These are phyloP conservation scores for Tephrocybe rancida DNA, from an alignment of 768 basidiomycete species.

Conservation along the genomic window DNA sequence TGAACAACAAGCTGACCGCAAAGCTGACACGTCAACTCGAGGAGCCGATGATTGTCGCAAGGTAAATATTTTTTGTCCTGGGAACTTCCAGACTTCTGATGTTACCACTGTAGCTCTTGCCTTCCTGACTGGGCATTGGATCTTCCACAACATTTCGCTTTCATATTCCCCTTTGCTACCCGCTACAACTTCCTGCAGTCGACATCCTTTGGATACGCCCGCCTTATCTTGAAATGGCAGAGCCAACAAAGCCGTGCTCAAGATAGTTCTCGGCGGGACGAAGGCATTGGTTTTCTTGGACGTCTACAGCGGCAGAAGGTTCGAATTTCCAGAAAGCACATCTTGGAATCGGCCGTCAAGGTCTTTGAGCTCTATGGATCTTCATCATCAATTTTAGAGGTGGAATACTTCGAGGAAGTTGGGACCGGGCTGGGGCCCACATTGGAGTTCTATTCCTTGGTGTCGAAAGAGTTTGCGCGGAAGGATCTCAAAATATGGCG, in stretches of 20 bases:
- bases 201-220: conserved; percentile 96
- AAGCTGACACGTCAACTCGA: conserved; percentile 97
- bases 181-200: conserved; percentile 97
- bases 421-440: conserved; percentile 98
- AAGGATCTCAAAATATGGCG: conserved; percentile 91
- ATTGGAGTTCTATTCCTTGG: conserved; percentile 97
- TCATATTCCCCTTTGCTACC: conserved; percentile 98
- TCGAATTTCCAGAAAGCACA: conserved; percentile 91
- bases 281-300: conserved; percentile 90
- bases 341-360: conserved; percentile 95
- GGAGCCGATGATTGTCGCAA: conserved; percentile 98
- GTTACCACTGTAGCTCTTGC: conserved; percentile 66
- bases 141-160: conserved; percentile 94
- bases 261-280: conserved; percentile 81
- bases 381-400: conserved; percentile 91
- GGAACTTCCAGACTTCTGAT: conserved; percentile 4
- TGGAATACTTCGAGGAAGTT: conserved; percentile 99
- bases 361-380: conserved; percentile 97
- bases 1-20: conserved; percentile 97
- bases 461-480: conserved; percentile 92
- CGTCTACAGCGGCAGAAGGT: conserved; percentile 96
- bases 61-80: conserved; percentile 50
- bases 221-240: conserved; percentile 94
- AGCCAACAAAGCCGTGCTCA: conserved; percentile 82
- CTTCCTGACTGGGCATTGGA: conserved; percentile 97